Evolutionary conservation across 1,284 basidiomycete species (phyloP).

Genomic region (Anthracocystis panici-leucophaei): DNA sequence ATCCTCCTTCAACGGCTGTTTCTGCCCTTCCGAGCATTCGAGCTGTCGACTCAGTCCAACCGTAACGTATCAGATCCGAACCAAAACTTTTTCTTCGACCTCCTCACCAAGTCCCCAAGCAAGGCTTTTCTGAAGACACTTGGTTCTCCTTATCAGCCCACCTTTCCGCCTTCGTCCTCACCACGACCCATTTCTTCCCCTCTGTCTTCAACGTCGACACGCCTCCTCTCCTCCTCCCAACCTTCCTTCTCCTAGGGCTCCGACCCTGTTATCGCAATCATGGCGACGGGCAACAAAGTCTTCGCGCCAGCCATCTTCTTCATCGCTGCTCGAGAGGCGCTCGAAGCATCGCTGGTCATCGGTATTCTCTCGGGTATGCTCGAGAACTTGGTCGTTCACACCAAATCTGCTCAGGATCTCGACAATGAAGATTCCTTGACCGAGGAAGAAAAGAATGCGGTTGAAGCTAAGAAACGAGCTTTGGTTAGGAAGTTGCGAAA

Average conservation of each 20-base stretch:
- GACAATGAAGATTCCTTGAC: conserved; percentile 14
- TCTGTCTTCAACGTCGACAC: not conserved
- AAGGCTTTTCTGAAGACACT: not conserved
- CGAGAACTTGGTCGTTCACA: conserved; percentile 57
- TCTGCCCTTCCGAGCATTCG: not conserved
- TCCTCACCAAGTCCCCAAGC: not conserved
- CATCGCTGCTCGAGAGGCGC: conserved; percentile 66
- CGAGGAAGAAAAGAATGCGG: conserved; percentile 18
- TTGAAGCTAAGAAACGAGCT: conserved; percentile 27
- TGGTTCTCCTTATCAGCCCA: not conserved
- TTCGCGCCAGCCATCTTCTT: conserved; percentile 68
- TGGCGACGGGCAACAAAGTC: conserved; percentile 59
- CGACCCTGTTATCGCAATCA: conserved; percentile 6
- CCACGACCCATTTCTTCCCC: conserved; percentile 6
- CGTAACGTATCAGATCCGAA: conserved; percentile 29
- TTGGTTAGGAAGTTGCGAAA: conserved; percentile 58
- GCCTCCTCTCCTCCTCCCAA: not conserved
- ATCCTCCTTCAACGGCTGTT: not conserved
- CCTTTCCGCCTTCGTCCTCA: conserved; percentile 4
- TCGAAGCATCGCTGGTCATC: conserved; percentile 67
- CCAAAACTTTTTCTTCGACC: conserved; percentile 1
- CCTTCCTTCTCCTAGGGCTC: not conserved
- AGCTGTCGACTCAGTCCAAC: not conserved
- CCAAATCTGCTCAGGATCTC: conserved; percentile 27
- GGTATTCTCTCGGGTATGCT: conserved; percentile 66